Conservation (phyloP, 2,329 filamentous ascomycete genomes). For the Pseudogymnoascus sp. region DNA sequence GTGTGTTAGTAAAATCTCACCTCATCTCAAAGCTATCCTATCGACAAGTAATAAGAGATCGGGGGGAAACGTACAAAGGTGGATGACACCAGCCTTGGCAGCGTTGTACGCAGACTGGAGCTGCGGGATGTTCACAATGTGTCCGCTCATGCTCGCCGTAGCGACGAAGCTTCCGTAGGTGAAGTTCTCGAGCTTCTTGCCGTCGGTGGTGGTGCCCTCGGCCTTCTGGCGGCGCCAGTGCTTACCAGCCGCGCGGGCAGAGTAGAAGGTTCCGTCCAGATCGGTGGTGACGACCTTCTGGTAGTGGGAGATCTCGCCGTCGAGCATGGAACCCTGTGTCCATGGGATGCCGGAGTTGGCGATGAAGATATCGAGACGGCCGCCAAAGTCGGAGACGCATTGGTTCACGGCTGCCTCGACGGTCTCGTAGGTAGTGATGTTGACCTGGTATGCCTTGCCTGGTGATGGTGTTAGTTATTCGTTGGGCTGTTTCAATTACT, state of each 20-base stretch:
- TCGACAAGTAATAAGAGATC: too few species aligned
- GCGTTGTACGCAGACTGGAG: conserved; percentile 66
- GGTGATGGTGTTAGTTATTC: conserved; percentile 10
- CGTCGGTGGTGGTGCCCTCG: conserved; percentile 54
- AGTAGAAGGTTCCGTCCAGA: conserved; percentile 71
- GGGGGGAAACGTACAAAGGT: conserved; percentile 41
- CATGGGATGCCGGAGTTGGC: conserved; percentile 72
- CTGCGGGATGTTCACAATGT: conserved; percentile 71
- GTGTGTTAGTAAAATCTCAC: neutral
- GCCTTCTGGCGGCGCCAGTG: conserved; percentile 64
- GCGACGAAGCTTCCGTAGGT: conserved; percentile 64
- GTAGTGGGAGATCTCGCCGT: conserved; percentile 56
- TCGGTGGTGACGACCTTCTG: conserved; percentile 61
- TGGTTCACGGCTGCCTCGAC: conserved; percentile 43
- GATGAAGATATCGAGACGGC: conserved; percentile 68
- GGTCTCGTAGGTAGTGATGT: conserved; percentile 45
- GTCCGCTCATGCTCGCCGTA: conserved; percentile 70
- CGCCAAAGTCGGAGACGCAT: conserved; percentile 59
- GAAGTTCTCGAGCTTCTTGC: conserved; percentile 52
- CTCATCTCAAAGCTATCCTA: neutral
- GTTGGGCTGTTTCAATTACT: conserved; percentile 5
- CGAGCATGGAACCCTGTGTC: conserved; percentile 59
- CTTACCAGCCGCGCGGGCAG: conserved; percentile 58
- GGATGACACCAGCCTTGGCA: conserved; percentile 57
- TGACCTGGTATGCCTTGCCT: conserved; percentile 55